Conservation (phyloP, 208 protist genomes). For the Lotmaria passim region DNA sequence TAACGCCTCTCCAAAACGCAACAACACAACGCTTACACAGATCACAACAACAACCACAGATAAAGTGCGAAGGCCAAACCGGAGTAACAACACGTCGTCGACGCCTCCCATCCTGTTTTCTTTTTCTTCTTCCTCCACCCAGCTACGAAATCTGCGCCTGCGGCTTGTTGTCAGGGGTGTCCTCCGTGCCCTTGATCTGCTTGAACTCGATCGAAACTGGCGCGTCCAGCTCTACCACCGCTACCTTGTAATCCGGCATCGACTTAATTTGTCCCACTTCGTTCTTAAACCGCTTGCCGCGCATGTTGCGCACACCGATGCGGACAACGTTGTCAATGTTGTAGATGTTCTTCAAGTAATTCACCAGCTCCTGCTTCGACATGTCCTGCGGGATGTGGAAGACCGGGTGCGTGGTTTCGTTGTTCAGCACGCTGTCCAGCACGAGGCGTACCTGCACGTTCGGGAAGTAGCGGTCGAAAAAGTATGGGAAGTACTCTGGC, state of each 20-base stretch:
- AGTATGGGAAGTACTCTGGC: conserved; percentile 80
- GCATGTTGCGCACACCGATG: conserved; percentile 72
- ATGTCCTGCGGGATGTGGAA: conserved; percentile 89
- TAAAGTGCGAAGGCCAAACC: too few species aligned
- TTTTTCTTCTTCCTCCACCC: neutral
- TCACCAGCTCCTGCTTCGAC: conserved; percentile 83
- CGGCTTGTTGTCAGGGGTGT: conserved; percentile 83
- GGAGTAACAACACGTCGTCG: too few species aligned
- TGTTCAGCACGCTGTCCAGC: conserved; percentile 90
- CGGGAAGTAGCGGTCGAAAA: conserved; percentile 85
- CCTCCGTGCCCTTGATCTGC: conserved; percentile 89
- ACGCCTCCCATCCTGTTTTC: too few species aligned
- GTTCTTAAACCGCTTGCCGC: conserved; percentile 84
- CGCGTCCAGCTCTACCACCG: conserved; percentile 80
- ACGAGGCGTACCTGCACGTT: conserved; percentile 78
- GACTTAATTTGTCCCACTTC: conserved; percentile 86
- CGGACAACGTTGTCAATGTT: conserved; percentile 82
- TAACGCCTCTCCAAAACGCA: neutral
- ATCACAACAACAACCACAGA: neutral
- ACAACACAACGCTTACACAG: neutral
- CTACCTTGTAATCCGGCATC: conserved; percentile 81
- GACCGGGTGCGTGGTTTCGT: conserved; percentile 77
- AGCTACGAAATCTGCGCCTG: conserved; percentile 59
- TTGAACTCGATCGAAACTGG: conserved; percentile 87
- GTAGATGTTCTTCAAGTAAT: conserved; percentile 90